phyloP scores from a whole-genome alignment of 2,329 filamentous ascomycete genomes.

The Plenodomus tracheiphilus region DNA sequence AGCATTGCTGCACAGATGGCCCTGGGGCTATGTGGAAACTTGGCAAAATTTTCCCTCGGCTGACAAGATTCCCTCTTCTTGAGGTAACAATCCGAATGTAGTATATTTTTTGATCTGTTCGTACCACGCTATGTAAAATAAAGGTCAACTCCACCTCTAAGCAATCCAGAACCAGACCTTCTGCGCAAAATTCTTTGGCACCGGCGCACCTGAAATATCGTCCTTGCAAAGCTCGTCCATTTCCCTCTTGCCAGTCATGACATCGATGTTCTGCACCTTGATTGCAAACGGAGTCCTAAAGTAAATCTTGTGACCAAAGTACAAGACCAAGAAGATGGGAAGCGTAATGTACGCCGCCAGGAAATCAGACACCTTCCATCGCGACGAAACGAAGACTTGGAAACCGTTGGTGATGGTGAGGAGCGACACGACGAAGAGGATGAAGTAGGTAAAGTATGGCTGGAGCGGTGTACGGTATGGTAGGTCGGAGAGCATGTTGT shows the following conservation, averaged over 20 bases:
- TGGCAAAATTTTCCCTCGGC: no score
- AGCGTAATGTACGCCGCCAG: constrained; percentile 55
- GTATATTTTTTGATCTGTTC: no score
- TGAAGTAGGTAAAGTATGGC: constrained; percentile 61
- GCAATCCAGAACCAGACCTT: constrained; percentile 44
- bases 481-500: constrained; percentile 60
- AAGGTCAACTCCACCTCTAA: no score
- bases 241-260: constrained; percentile 39
- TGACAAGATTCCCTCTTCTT: no score
- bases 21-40: no score
- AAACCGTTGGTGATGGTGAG: constrained; percentile 43
- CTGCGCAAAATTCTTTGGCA: constrained; percentile 39
- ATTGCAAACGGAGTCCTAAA: constrained; percentile 34
- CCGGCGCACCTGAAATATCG: constrained; percentile 34
- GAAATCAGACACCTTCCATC: constrained; percentile 54
- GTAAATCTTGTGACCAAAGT: constrained; percentile 40
- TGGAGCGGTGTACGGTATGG: constrained; percentile 55
- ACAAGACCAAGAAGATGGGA: constrained; percentile 41
- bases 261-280: constrained; percentile 34
- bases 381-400: constrained; percentile 58
- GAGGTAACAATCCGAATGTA: no score
- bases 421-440: constrained; percentile 54
- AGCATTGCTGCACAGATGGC: no score
- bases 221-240: constrained; percentile 42
- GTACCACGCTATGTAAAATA: no score